Conservation (phyloP, 1,284 basidiomycete genomes). For the Malassezia nana region DNA sequence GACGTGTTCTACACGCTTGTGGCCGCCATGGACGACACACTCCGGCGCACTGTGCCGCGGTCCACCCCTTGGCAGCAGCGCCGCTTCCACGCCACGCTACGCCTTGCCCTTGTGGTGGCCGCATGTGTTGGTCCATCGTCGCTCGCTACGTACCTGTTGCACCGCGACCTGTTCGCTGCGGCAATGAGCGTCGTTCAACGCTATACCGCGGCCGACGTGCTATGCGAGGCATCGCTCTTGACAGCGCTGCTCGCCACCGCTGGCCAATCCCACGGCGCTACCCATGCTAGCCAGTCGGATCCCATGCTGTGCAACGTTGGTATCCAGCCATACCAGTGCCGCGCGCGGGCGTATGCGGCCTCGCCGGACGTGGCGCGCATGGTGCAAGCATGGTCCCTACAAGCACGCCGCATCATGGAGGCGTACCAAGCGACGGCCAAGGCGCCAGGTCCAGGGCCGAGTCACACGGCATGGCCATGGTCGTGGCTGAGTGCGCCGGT, state of each 20-base stretch:
- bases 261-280: constrained; percentile 21
- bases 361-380: constrained; percentile 6
- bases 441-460: neutral
- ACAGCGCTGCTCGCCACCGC: constrained; percentile 36
- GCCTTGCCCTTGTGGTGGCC: constrained; percentile 32
- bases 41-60: constrained; percentile 17
- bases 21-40: constrained; percentile 28
- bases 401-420: constrained; percentile 2
- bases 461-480: neutral
- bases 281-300: constrained; percentile 3
- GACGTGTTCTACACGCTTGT: constrained; percentile 37
- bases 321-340: constrained; percentile 17
- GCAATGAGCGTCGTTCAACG: constrained; percentile 22
- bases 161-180: constrained; percentile 35
- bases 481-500: neutral
- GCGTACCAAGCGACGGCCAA: neutral
- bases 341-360: constrained; percentile 10
- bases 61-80: constrained; percentile 6
- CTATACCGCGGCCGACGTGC: constrained; percentile 16
- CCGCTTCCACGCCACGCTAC: constrained; percentile 18
- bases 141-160: constrained; percentile 36
- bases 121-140: constrained; percentile 30
- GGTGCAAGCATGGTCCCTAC: constrained; percentile 10
- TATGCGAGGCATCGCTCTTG: constrained; percentile 32
- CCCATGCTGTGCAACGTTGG: constrained; percentile 1